Conservation (phyloP, 495 filamentous ascomycete genomes). For the Articulospora tetracladia region DNA sequence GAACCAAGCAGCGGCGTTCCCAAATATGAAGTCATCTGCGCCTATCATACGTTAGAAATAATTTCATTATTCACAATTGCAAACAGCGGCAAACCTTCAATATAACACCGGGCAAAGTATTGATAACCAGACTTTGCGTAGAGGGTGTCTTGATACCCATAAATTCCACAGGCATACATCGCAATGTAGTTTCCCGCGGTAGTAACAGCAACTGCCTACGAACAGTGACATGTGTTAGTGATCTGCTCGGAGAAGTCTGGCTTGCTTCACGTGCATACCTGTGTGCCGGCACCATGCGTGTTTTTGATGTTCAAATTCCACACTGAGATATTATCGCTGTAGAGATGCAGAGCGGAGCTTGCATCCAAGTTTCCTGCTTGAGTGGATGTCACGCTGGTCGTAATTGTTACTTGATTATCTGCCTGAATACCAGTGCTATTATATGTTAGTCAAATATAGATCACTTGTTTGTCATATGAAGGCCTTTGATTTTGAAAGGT, state of each 20-base stretch:
- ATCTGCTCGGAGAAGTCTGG: background rate
- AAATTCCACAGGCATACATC: constrained; percentile 40
- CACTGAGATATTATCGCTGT: constrained; percentile 35
- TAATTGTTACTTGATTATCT: constrained; percentile 14
- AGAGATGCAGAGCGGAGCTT: too few relatives aligned
- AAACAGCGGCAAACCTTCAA: constrained; percentile 45
- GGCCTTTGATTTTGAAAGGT: too few relatives aligned
- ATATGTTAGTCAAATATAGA: background rate
- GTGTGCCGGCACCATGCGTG: constrained; percentile 33
- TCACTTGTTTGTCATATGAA: background rate
- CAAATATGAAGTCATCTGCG: constrained; percentile 52
- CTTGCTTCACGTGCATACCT: too few relatives aligned
- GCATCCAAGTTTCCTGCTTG: too few relatives aligned
- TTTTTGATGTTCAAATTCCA: constrained; percentile 30
- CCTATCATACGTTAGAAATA: too few relatives aligned
- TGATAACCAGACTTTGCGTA: constrained; percentile 41
- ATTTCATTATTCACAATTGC: too few relatives aligned
- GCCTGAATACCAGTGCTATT: constrained; percentile 24
- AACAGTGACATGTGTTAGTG: background rate
- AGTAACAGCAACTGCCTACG: constrained; percentile 35
- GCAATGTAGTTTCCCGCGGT: constrained; percentile 28
- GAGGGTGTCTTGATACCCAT: constrained; percentile 46
- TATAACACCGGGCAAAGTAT: constrained; percentile 38
- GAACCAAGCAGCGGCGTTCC: constrained; percentile 62
- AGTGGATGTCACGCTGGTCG: background rate